These are phyloP conservation scores for Exophiala mesophila DNA, from an alignment of 2,329 filamentous ascomycete genomes.

Conservation along the genomic window DNA sequence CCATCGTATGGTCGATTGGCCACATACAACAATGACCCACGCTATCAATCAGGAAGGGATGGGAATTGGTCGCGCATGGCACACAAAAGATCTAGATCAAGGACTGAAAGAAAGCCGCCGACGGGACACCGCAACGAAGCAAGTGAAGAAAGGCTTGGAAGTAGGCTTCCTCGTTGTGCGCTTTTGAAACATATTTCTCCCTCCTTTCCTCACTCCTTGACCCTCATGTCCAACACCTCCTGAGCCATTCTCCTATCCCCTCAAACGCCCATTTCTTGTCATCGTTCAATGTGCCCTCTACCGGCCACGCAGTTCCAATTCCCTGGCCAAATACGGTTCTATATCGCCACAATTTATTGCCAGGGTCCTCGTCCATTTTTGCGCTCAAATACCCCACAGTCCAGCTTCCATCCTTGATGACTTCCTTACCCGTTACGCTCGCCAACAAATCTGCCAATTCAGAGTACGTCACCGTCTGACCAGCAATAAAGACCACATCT, in stretches of 20 bases:
- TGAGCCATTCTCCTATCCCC: slow-evolving; percentile 18
- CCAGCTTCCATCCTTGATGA: slow-evolving; percentile 52
- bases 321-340: slow-evolving; percentile 57
- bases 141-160: no score
- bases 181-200: no score
- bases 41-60: no score
- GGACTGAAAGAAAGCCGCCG: no score
- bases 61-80: no score
- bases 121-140: no score
- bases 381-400: slow-evolving; percentile 40
- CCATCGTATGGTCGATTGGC: no score
- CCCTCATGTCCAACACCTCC: slow-evolving; percentile 6
- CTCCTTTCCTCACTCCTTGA: not conserved
- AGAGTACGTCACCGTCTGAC: slow-evolving; percentile 58
- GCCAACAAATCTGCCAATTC: slow-evolving; percentile 52
- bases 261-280: slow-evolving; percentile 13
- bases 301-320: slow-evolving; percentile 56
- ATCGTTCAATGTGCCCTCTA: slow-evolving; percentile 50
- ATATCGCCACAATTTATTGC: slow-evolving; percentile 54
- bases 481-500: slow-evolving; percentile 54
- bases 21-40: no score
- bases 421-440: slow-evolving; percentile 35
- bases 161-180: no score
- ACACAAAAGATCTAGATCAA: no score
- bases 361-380: slow-evolving; percentile 45